These are phyloP conservation scores for Corniculantispora saksenae DNA, from an alignment of 2,329 filamentous ascomycete species.

Conservation along the genomic window DNA sequence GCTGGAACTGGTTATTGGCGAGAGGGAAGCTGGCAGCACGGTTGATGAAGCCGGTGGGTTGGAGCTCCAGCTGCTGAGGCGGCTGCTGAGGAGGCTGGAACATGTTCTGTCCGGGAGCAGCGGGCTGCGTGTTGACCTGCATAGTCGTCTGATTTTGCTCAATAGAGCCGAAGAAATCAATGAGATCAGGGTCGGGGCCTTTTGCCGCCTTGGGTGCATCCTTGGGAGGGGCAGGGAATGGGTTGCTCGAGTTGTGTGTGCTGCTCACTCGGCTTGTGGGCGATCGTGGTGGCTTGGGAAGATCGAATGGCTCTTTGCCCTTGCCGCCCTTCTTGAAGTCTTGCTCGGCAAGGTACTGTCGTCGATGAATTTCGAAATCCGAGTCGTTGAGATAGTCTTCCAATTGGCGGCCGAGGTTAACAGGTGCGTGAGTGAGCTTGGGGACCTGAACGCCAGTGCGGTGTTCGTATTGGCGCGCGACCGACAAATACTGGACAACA, in stretches of 20 bases:
- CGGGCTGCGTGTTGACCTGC: constrained; percentile 45
- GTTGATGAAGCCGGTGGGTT: constrained; percentile 18
- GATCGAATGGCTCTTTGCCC: constrained; percentile 42
- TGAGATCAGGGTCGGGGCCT: constrained; percentile 74
- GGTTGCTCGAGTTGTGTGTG: constrained; percentile 38
- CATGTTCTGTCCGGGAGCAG: constrained; percentile 32
- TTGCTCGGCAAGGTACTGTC: constrained; percentile 88
- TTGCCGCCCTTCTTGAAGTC: constrained; percentile 60
- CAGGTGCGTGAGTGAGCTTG: constrained; percentile 94
- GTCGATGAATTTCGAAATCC: constrained; percentile 90
- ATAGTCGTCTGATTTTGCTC: constrained; percentile 82
- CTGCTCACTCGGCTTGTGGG: constrained; percentile 27
- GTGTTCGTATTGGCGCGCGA: constrained; percentile 87
- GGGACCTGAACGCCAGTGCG: constrained; percentile 92
- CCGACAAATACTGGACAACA: constrained; percentile 85
- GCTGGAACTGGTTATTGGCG: constrained; percentile 35
- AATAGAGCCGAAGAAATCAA: constrained; percentile 93
- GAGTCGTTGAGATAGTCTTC: constrained; percentile 94
- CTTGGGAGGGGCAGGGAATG: constrained; percentile 39
- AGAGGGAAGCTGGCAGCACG: constrained; percentile 9
- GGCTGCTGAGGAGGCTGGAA: constrained; percentile 28
- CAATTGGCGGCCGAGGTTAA: constrained; percentile 82
- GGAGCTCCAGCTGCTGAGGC: constrained; percentile 28
- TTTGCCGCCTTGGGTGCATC: constrained; percentile 54
- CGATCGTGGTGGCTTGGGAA: constrained; percentile 39